Conservation (phyloP, 805 yeast genomes). For the Ogataea paraovalis region DNA sequence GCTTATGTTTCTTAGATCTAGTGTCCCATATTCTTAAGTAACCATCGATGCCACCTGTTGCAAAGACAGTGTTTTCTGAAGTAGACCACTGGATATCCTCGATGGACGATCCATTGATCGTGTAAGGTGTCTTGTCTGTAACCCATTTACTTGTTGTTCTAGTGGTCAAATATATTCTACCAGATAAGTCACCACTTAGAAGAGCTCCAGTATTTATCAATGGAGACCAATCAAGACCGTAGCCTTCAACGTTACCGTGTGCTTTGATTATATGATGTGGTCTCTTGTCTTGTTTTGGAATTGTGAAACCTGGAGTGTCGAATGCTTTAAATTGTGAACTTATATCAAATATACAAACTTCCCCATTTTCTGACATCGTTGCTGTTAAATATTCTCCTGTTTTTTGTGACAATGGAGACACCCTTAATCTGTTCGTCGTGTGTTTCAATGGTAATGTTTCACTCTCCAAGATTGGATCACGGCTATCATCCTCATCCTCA, state of each 20-base stretch:
- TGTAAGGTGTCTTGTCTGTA: conserved; percentile 80
- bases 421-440: conserved; percentile 87
- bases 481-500: conserved; percentile 65
- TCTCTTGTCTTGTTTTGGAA: conserved; percentile 72
- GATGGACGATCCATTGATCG: conserved; percentile 67
- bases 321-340: conserved; percentile 77
- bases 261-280: conserved; percentile 77
- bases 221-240: conserved; percentile 97
- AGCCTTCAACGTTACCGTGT: conserved; percentile 97
- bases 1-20: conserved; percentile 85
- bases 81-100: conserved; percentile 98
- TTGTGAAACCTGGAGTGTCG: conserved; percentile 79
- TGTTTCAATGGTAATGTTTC: conserved; percentile 72
- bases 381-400: conserved; percentile 87
- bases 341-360: conserved; percentile 79
- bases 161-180: conserved; percentile 73
- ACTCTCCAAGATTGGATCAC: conserved; percentile 84
- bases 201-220: conserved; percentile 72
- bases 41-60: conserved; percentile 93
- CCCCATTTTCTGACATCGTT: conserved; percentile 85
- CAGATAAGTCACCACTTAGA: conserved; percentile 84
- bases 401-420: conserved; percentile 67
- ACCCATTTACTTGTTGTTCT: conserved; percentile 77
- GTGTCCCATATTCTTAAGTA: conserved; percentile 94
- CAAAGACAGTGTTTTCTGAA: conserved; percentile 88